Base-by-base conservation (phyloP, 1,284 basidiomycete species). In the Apiotrichum sp. region DNA sequence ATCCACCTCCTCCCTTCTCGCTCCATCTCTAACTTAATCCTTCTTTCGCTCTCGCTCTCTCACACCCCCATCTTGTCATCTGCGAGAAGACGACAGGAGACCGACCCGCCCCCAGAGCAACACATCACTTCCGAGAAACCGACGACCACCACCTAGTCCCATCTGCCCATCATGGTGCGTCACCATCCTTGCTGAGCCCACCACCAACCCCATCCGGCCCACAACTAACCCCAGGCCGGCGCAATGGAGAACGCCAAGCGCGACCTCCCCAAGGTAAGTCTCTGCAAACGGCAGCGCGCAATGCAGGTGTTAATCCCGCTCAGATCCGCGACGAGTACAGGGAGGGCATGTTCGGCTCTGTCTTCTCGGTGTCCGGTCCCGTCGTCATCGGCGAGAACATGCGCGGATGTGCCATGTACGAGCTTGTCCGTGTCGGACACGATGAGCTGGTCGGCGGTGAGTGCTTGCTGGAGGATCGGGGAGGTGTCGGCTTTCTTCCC, bases 381-480 rank as follows among this genome's bases (percentile, higher is more conserved):
- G 93, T 97, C 80, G 93, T 97, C 68, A 85, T 97, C 70, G 93
- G 93, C 59, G 91, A 95, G 81, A 92, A 92, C 77, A 95, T 97
- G 92, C 83, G 84, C 58, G 93, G 93, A 54, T 89, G 87, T 59
- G 91, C 92, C 55, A 97, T 97, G 93, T 95, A 96, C 78, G 93
- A 97, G 74, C 84, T 97, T 48, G 76, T 95, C 55, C 87, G 93
- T 66, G 93, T 97, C 52, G 93, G 93, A 3, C 93, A 97, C 72
- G 90, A 96, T 75, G 93, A 97, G 77, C 83, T 95, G n/a, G 91
- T 95, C 40, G 91, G 91, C 77, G 90, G 90, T 92, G 66, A 55
- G 83, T 68, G 38, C 32, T 38, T 48, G 14, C 13, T 8, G 36
- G 22, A 22, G 22, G 22, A 22, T 22, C 22, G 22, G 22, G 22